Evolutionary conservation across 148 eudicot genomes (phyloP), one percentile per base, ranked within the genome.

Genomic region (Rhododendron molle): DNA sequence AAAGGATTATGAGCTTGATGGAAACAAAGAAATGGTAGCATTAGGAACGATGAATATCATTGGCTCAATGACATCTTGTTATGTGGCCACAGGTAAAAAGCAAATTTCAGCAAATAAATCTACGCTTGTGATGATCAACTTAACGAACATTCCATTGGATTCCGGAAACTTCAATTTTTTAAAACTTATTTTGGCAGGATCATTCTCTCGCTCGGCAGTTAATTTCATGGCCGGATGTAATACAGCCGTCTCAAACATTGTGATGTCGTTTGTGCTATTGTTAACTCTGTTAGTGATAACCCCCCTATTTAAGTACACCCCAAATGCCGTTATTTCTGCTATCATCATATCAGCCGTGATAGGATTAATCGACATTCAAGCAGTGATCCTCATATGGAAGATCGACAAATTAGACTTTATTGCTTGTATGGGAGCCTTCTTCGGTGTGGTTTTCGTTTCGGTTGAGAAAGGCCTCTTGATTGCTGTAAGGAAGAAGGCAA

Each of bases 21-120:
- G 99, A 65, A 96, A 96, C 93, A 93, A 91, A 91, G 99, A 96
- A 89, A 96, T 96, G 99, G 85, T 95, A 2, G 98, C 99, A 2
- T 85, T 95, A 49, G 99, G 99, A 84, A 88, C 91, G 10, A 96
- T 96, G 99, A 96, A 96, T 56, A 81, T 96, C 69, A 86, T 93
- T 54, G 99, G 99, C 54, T 96, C 99, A 13, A 88, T 94, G 94
- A 93, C 99, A 50, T 96, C 99, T 76, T 96, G 99, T 86, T 96
- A 93, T 73, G 90, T 95, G 0, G 89, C 98, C 14, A 96, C 99
- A 83, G 99, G 99, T 94, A 32, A 73, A 26, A 30, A 11, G 74
- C 15, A 69, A 69, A 69, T 28, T 69, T 69, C 2, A 0, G 74
- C 16, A 69, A 12, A n/a, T n/a, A 9, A 65, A 65, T 65, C 71